Base-by-base conservation (phyloP, 164 flowering plant genomes). In the Umbellularia californica region DNA sequence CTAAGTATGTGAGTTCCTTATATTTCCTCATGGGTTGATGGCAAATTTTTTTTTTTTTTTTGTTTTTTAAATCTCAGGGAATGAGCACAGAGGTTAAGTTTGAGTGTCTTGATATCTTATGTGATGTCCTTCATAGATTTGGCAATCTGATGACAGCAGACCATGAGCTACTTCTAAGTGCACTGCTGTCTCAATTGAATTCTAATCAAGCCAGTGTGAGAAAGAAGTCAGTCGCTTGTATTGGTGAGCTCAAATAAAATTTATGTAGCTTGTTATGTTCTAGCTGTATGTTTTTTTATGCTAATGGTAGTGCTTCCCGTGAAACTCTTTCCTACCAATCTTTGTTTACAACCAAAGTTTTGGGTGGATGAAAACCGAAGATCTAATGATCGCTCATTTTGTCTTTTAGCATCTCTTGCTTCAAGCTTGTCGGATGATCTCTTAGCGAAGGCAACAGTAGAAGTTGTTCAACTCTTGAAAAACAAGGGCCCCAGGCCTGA, bases 341-440 rank as follows among this genome's bases (percentile, higher is more conserved):
- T 67, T 13, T 67, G 30, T 30, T 30, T 13, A 67, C 47, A 67
- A 67, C 50, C 70, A 19, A 67, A 10, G 28, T 24, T 27, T 70
- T 47, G 67, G 20, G 10, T 3, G 19, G 17, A 1, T 51, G 51
- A 64, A 66, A 30, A 13, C 28, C 3, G 60, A 69, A 55, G 22
- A 2, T 28, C 11, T 63, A 64, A 51, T 25, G 71, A 55, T 77
- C 35, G 17, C 22, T 12, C 15, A 2, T 50, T 69, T 79, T 58
- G 22, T 50, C 58, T 75, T 77, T 84, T 47, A 95, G 99, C 98
- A 33, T 89, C 97, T 72, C 94, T 96, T 74, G 88, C 98, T 65
- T 87, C 99, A 75, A 91, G 98, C 80, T 85, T 96, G 84, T 88
- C 97, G 6, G 99, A 96, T 84, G 98, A 96, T 82, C 81, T 96